Evolutionary conservation across 495 filamentous ascomycete species (phyloP).

Genomic region (Tirmania nivea): DNA sequence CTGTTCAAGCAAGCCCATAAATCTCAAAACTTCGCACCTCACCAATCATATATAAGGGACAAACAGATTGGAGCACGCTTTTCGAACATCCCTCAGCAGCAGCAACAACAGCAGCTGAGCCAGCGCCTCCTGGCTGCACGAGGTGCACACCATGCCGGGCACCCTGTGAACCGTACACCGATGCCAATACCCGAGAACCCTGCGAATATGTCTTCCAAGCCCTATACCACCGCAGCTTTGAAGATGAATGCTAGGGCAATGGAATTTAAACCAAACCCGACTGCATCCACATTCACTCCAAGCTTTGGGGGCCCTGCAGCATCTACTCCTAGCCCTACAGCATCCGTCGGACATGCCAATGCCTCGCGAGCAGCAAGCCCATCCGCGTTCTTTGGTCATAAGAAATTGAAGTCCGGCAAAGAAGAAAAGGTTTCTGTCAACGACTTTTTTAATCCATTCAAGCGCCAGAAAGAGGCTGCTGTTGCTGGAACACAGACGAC

Average conservation of each 20-base stretch:
- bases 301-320: constrained; percentile 23
- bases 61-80: constrained; percentile 15
- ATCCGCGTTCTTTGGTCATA: constrained; percentile 38
- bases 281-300: constrained; percentile 43
- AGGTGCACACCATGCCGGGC: not conserved
- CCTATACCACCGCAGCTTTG: constrained; percentile 21
- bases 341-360: constrained; percentile 24
- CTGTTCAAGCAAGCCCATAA: not conserved
- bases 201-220: not conserved
- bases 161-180: not conserved
- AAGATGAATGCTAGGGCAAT: constrained; percentile 45
- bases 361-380: constrained; percentile 34
- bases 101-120: constrained; percentile 9
- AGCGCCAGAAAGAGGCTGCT: constrained; percentile 37
- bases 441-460: constrained; percentile 44
- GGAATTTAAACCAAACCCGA: constrained; percentile 52
- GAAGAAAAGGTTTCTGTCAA: constrained; percentile 33
- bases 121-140: constrained; percentile 1
- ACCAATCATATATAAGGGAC: not conserved
- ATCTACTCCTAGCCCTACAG: constrained; percentile 30
- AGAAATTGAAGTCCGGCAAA: constrained; percentile 28
- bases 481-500: constrained; percentile 3
- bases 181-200: not conserved
- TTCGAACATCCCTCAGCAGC: constrained; percentile 13
- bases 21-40: not conserved